Evolutionary conservation across 2,329 filamentous ascomycete genomes (phyloP).

Genomic region (Nothopassalora personata): DNA sequence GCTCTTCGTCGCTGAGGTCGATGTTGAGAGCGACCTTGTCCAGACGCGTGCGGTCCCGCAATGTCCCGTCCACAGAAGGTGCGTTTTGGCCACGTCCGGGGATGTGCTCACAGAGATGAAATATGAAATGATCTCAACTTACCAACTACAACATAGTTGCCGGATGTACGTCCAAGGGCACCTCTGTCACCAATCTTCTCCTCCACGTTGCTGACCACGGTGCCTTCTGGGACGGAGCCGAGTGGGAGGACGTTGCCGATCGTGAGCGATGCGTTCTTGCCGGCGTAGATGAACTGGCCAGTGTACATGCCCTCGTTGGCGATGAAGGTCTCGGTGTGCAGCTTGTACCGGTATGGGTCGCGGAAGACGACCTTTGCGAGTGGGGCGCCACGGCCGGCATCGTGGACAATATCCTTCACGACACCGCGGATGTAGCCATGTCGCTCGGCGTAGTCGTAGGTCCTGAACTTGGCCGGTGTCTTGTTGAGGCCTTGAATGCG

Average conservation of each 20-base stretch:
- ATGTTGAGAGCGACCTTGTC: too few species aligned
- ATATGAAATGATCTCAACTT: too few species aligned
- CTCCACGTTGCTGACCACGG: constrained; percentile 98
- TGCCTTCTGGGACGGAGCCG: constrained; percentile 94
- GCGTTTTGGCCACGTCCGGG: too few species aligned
- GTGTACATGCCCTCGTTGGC: constrained; percentile 99
- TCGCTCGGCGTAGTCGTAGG: constrained; percentile 71
- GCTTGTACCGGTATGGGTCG: constrained; percentile 97
- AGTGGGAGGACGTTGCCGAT: constrained; percentile 97
- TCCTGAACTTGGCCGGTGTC: constrained; percentile 90
- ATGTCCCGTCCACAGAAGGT: too few species aligned
- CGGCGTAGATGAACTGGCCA: constrained; percentile 99
- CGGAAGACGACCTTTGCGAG: constrained; percentile 96
- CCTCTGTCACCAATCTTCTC: constrained; percentile 98
- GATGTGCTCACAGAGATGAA: too few species aligned
- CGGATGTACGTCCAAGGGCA: constrained; percentile 90
- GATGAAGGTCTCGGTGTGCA: constrained; percentile 98
- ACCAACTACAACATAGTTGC: constrained; percentile 93
- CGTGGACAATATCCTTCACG: constrained; percentile 99
- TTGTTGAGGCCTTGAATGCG: constrained; percentile 82
- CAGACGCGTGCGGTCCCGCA: too few species aligned
- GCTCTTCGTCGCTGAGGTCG: too few species aligned
- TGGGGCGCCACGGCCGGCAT: constrained; percentile 94
- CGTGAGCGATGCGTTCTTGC: constrained; percentile 95
- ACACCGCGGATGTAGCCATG: constrained; percentile 97